Evolutionary conservation across 2,329 filamentous ascomycete species (phyloP).

Genomic region (Cordyceps fumosorosea): DNA sequence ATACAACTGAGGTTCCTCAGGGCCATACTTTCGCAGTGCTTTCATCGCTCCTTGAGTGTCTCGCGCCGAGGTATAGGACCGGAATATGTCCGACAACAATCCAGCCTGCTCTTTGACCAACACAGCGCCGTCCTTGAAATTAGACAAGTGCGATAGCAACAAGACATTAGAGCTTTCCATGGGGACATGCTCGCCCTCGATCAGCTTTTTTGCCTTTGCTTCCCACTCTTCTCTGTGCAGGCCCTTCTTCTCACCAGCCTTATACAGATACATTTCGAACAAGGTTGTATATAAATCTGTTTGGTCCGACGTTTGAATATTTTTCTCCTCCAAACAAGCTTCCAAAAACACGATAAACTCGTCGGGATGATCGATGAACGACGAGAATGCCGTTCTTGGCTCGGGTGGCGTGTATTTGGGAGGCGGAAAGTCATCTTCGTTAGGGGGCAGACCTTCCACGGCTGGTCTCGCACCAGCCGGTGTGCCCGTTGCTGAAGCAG

Average conservation of each 20-base stretch:
- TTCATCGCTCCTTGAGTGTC: slow-evolving; percentile 88
- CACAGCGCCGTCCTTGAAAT: slow-evolving; percentile 84
- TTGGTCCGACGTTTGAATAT: slow-evolving; percentile 66
- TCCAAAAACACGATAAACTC: slow-evolving; percentile 92
- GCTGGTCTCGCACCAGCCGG: slow-evolving; percentile 44
- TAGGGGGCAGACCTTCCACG: slow-evolving; percentile 43
- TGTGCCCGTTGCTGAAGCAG: slow-evolving; percentile 39
- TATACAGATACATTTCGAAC: slow-evolving; percentile 97
- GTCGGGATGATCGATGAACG: slow-evolving; percentile 88
- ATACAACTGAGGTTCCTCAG: slow-evolving; percentile 85
- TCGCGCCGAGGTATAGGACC: slow-evolving; percentile 86
- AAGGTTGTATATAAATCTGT: slow-evolving; percentile 88
- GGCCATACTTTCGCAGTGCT: slow-evolving; percentile 84
- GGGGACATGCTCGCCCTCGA: slow-evolving; percentile 71
- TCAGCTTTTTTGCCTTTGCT: slow-evolving; percentile 79
- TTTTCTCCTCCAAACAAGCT: slow-evolving; percentile 68
- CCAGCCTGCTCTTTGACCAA: slow-evolving; percentile 92
- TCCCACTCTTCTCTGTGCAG: slow-evolving; percentile 72
- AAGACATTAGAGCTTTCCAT: slow-evolving; percentile 95
- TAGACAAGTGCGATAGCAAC: slow-evolving; percentile 81
- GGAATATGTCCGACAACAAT: slow-evolving; percentile 89
- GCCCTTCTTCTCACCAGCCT: slow-evolving; percentile 68
- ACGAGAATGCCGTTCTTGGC: slow-evolving; percentile 86
- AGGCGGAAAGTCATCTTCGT: slow-evolving; percentile 38
- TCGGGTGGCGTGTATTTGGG: slow-evolving; percentile 70